Base-by-base conservation (phyloP, 352 stramenopile genomes). In the Phytophthora crassamura region DNA sequence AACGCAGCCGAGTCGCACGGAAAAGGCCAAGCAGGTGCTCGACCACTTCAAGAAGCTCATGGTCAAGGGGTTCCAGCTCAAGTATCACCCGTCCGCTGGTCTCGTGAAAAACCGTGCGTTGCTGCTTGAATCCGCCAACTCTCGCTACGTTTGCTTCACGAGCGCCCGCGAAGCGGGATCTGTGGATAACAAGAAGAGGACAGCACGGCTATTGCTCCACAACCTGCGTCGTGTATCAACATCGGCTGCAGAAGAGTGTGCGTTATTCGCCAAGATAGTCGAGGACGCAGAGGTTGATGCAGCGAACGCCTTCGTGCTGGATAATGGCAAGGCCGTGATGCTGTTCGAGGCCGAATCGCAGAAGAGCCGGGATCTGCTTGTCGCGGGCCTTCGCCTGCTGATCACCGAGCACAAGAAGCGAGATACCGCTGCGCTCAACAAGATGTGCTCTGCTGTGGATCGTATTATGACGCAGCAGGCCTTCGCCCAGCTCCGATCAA, bases 21-120 rank as follows among this genome's bases (percentile, higher is more conserved):
- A 86, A 32, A 90, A 90, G 61, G 80, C 74, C 32, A 83, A 80
- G 12, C 70, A 89, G 47, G 67, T 90, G 35, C 70, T 90, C 2
- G 57, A 84, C 6, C 82, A 91, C 46, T 91, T 91, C 70, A 89
- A 89, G 43, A 91, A 86, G 60, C 72, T 91, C 16, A 68, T 91
- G 46, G 67, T 81, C 18, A 89, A 89, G 36, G 82, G 80, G 5
- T 91, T 89, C 38, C 59, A 77, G 58, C 64, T 89, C n/a, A 77
- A 79, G 38, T 89, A 91, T 63, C 71, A 88, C 43, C 73, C 82
- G 7, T 74, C 74, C 7, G 65, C 66, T 30, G 76, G 77, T 8
- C 53, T 78, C 11, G 50, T 81, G 14, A 91, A 88, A 50, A 66
- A 74, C 38, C 78, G 82, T 5, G 73, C 68, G 11, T 56, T 91